Conservation (phyloP, 2,329 filamentous ascomycete species). For the Talaromyces albobiverticillius region DNA sequence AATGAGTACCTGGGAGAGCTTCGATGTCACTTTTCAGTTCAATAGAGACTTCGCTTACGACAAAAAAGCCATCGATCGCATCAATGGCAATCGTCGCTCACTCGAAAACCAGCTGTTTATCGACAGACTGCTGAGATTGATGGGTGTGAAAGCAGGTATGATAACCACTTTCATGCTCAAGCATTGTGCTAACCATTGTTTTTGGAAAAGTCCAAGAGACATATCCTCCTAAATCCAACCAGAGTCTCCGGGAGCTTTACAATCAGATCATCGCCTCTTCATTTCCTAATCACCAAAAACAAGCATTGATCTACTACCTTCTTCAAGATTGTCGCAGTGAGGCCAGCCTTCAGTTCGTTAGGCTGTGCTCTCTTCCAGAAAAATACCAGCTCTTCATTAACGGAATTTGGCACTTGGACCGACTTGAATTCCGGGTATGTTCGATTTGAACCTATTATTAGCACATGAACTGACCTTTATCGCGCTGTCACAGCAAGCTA, state of each 20-base stretch:
- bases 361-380: slow-evolving; percentile 63
- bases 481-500: slow-evolving; percentile 51
- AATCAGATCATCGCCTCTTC: slow-evolving; percentile 63
- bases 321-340: slow-evolving; percentile 71
- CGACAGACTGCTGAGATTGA: slow-evolving; percentile 68
- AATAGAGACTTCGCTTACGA: slow-evolving; percentile 62
- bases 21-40: slow-evolving; percentile 65
- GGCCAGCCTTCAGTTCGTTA: slow-evolving; percentile 58
- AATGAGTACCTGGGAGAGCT: slow-evolving; percentile 56
- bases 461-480: background rate
- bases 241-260: slow-evolving; percentile 66
- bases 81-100: slow-evolving; percentile 64
- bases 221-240: slow-evolving; percentile 72
- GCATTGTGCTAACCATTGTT: background rate
- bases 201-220: slow-evolving; percentile 51
- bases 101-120: slow-evolving; percentile 73
- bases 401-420: slow-evolving; percentile 78
- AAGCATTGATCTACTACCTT: slow-evolving; percentile 80
- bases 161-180: background rate
- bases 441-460: background rate
- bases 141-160: slow-evolving; percentile 68
- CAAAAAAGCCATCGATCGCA: slow-evolving; percentile 59
- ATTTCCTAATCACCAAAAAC: slow-evolving; percentile 71
- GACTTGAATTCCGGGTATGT: slow-evolving; percentile 62
- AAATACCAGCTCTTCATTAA: slow-evolving; percentile 79